Evolutionary conservation across 306 rosid species (phyloP).

Genomic region (Alnus rubra): DNA sequence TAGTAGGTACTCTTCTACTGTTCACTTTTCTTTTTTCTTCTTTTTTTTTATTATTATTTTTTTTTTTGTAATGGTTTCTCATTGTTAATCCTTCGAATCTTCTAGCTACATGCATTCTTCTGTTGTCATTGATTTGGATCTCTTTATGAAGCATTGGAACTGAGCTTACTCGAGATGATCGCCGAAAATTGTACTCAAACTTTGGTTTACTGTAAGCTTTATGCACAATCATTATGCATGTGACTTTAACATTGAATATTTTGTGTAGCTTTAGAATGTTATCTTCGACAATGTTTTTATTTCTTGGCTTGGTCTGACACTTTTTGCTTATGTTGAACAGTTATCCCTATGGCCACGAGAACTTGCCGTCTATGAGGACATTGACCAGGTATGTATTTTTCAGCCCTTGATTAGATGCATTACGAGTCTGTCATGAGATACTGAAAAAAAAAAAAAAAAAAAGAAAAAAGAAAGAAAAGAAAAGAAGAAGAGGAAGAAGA

Average conservation of each 20-base stretch:
- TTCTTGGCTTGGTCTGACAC: background rate
- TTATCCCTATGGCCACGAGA: constrained; percentile 93
- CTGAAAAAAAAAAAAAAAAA: too few relatives aligned
- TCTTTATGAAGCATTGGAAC: constrained; percentile 78
- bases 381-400: constrained; percentile 77
- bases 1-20: background rate
- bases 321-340: constrained; percentile 43
- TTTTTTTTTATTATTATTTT: too few relatives aligned
- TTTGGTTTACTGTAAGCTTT: constrained; percentile 92
- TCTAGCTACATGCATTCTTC: background rate
- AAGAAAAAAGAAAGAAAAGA: too few relatives aligned
- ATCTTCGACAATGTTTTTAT: constrained; percentile 8
- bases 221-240: constrained; percentile 1
- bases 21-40: too few relatives aligned
- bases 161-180: constrained; percentile 97
- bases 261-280: constrained; percentile 25
- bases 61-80: too few relatives aligned
- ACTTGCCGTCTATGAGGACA: constrained; percentile 89
- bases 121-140: constrained; percentile 23
- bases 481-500: too few relatives aligned
- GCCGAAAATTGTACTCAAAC: constrained; percentile 82
- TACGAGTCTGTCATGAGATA: background rate
- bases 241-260: background rate
- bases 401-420: background rate
- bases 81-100: too few relatives aligned